Percentiles rank a stretch among this genome's conserved stretches.
Conservation (phyloP, 148 eudicot genomes). For the Diospyros lotus region DNA sequence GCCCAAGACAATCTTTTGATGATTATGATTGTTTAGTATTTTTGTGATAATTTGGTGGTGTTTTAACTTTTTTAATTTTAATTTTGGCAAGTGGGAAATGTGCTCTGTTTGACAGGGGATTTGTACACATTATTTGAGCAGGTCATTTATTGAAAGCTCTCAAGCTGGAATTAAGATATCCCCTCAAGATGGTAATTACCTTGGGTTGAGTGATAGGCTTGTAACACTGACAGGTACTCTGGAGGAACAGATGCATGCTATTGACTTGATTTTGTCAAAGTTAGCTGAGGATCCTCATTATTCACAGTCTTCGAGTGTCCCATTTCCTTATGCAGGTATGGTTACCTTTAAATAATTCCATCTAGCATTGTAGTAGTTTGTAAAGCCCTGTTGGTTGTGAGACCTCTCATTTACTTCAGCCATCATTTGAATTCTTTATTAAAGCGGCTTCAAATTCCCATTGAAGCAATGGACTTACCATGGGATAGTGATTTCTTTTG, state of each 20-base stretch:
- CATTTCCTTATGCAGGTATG: conserved; percentile 76
- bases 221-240: conserved; percentile 74
- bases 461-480: neutral
- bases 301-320: conserved; percentile 59
- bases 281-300: conserved; percentile 70
- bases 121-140: conserved; percentile 26
- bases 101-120: neutral
- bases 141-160: conserved; percentile 87
- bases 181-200: conserved; percentile 68
- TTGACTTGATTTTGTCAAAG: conserved; percentile 69
- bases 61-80: neutral
- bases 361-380: neutral
- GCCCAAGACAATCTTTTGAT: neutral
- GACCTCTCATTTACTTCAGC: too few relatives aligned
- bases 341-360: conserved; percentile 2
- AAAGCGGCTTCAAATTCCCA: neutral
- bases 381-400: neutral
- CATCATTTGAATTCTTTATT: too few relatives aligned
- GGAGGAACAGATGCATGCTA: conserved; percentile 74
- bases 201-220: conserved; percentile 80
- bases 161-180: conserved; percentile 87
- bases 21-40: neutral
- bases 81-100: neutral
- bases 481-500: neutral
- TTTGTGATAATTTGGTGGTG: neutral